Evolutionary conservation across 1,284 basidiomycete species (phyloP).

Genomic region (Fomitopsis palustris): DNA sequence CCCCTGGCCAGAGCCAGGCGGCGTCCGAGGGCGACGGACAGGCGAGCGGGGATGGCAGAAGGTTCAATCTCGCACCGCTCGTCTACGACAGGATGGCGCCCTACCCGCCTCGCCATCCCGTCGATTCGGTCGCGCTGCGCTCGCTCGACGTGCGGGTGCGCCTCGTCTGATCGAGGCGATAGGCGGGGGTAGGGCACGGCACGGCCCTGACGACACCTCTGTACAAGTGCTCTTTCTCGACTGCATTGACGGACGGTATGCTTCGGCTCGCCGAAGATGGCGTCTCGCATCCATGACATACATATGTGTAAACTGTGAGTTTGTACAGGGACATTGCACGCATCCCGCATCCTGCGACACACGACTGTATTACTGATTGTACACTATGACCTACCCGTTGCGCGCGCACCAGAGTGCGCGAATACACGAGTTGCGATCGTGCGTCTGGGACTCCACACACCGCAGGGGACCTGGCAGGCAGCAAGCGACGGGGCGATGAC

Average conservation of each 20-base stretch:
- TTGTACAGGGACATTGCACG: background rate
- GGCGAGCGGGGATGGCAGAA: constrained; percentile 8
- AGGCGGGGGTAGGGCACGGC: background rate
- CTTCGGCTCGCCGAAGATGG: background rate
- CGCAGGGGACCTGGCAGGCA: too few relatives aligned
- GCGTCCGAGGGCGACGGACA: background rate
- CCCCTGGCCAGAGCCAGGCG: background rate
- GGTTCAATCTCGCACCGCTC: constrained; percentile 15
- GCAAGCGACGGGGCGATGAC: background rate
- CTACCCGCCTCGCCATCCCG: constrained; percentile 30
- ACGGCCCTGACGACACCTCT: too few relatives aligned
- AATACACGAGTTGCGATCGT: too few relatives aligned
- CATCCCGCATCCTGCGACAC: background rate
- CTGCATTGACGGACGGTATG: background rate
- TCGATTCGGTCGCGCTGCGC: constrained; percentile 31
- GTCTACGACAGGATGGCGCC: constrained; percentile 24
- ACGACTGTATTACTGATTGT: background rate
- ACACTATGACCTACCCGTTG: background rate
- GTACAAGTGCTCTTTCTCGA: background rate
- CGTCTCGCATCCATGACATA: background rate
- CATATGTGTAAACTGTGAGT: background rate
- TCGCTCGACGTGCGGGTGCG: constrained; percentile 16
- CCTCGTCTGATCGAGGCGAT: background rate
- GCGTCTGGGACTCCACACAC: too few relatives aligned
- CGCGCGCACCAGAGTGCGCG: too few relatives aligned